phyloP scores from a whole-genome alignment of 805 yeast species.

The Starmerella apis region DNA sequence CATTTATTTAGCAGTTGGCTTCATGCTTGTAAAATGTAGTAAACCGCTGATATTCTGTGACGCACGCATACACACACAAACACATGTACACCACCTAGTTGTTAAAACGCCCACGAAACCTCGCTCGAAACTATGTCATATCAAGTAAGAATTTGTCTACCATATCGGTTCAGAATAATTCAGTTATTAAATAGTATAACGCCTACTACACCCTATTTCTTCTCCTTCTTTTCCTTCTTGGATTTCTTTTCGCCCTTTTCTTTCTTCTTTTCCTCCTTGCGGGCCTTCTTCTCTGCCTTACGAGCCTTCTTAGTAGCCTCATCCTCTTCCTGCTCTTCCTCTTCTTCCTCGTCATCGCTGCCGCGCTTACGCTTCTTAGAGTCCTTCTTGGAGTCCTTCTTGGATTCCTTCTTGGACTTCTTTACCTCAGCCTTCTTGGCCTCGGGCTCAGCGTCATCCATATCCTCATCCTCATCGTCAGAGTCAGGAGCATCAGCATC shows the following conservation, averaged over 20 bases:
- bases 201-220: slow-evolving; percentile 8
- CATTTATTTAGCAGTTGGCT: too few species aligned
- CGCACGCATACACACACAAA: too few species aligned
- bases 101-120: too few species aligned
- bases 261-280: slow-evolving; percentile 21
- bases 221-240: slow-evolving; percentile 21
- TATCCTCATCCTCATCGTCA: slow-evolving; percentile 38
- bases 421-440: slow-evolving; percentile 21
- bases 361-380: slow-evolving; percentile 6
- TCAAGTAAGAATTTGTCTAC: too few species aligned
- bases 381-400: slow-evolving; percentile 18
- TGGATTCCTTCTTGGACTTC: slow-evolving; percentile 18
- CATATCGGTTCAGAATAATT: not conserved
- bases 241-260: slow-evolving; percentile 23
- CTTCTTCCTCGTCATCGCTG: slow-evolving; percentile 12
- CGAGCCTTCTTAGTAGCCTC: slow-evolving; percentile 20
- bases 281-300: slow-evolving; percentile 23
- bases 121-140: too few species aligned
- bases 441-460: slow-evolving; percentile 22
- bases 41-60: too few species aligned
- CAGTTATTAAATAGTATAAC: slow-evolving; percentile 5
- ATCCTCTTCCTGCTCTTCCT: slow-evolving; percentile 20
- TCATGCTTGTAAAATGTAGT: too few species aligned
- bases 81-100: too few species aligned
- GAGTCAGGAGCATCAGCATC: slow-evolving; percentile 73